Base-by-base conservation (phyloP, 2,329 filamentous ascomycete genomes). In the Botrytis medusae region DNA sequence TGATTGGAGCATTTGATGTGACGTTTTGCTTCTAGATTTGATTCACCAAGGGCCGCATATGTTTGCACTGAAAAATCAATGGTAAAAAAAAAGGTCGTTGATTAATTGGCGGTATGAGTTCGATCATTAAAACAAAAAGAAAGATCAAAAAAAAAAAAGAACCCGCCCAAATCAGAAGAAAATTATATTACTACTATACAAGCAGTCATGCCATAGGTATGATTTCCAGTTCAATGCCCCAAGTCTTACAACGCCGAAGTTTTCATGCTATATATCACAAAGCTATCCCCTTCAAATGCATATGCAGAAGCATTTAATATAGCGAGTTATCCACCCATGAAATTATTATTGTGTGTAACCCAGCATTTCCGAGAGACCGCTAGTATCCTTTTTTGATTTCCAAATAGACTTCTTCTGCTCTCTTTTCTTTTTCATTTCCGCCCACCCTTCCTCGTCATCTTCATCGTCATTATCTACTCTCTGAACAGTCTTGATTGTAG, bases 381-480 rank as follows among this genome's bases (percentile, higher is more conserved):
- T 79, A 61, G 75, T 72, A 60, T 80, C 79, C 74, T 90, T 91
- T 83, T 90, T 92, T 61, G 84, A 84, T 80, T 85, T 87, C 90
- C 90, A 92, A 51, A 87, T 76, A n/a, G 87, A 88, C 79, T 87
- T 87, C 83, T 91, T 92, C 84, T 91, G 88, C 73, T 91, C 89
- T 73, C 89, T 85, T 83, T 91, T 91, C 72, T 88, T 88, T 79
- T 89, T 89, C 89, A 92, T 91, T 44, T 89, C 88, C 75, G 88
- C 89, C 90, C 90, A 92, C 25, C 89, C 90, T 71, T 92, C 90
- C 29, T 92, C 89, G 72, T 90, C 88, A 65, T 92, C 90, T 46
- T 91, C 84, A 48, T 84, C 83, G 34, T 82, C 88, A 42, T 83
- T 83, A 18, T 80, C 82, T 2, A 84, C 80, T 72, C 84, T 83